phyloP scores from a whole-genome alignment of 129 eudicot species.

The Cynara cardunculus region DNA sequence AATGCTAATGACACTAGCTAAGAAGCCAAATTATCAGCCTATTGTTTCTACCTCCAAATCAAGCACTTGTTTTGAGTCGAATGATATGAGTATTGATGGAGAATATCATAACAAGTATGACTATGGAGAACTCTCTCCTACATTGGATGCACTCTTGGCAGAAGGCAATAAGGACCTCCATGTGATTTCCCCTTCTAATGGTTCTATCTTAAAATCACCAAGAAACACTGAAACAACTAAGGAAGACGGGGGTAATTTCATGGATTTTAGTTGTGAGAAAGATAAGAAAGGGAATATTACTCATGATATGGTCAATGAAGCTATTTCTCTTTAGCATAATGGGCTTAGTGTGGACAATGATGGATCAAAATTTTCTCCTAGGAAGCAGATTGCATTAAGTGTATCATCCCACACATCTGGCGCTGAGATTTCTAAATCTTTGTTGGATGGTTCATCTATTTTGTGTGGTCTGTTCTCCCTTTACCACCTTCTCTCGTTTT shows the following conservation, averaged over 20 bases:
- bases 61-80: slow-evolving; percentile 40
- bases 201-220: slow-evolving; percentile 30
- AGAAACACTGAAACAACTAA: slow-evolving; percentile 5
- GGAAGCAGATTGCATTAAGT: background rate
- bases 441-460: slow-evolving; percentile 19
- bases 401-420: slow-evolving; percentile 4
- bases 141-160: slow-evolving; percentile 52
- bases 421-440: slow-evolving; percentile 13
- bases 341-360: slow-evolving; percentile 16
- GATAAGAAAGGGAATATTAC: slow-evolving; percentile 15
- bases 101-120: slow-evolving; percentile 53
- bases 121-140: slow-evolving; percentile 69
- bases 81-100: slow-evolving; percentile 88
- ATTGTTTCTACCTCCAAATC: slow-evolving; percentile 27
- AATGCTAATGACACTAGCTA: slow-evolving; percentile 59
- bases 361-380: slow-evolving; percentile 9
- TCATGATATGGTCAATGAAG: slow-evolving; percentile 20
- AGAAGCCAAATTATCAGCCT: slow-evolving; percentile 36
- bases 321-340: slow-evolving; percentile 10
- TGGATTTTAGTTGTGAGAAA: slow-evolving; percentile 17
- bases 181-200: slow-evolving; percentile 13
- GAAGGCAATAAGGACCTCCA: slow-evolving; percentile 44
- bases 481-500: background rate
- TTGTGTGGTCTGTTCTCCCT: background rate
- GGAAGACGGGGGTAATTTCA: slow-evolving; percentile 25